Conservation (phyloP, 1,139 yeast genomes). For the Pichia kudriavzevii region DNA sequence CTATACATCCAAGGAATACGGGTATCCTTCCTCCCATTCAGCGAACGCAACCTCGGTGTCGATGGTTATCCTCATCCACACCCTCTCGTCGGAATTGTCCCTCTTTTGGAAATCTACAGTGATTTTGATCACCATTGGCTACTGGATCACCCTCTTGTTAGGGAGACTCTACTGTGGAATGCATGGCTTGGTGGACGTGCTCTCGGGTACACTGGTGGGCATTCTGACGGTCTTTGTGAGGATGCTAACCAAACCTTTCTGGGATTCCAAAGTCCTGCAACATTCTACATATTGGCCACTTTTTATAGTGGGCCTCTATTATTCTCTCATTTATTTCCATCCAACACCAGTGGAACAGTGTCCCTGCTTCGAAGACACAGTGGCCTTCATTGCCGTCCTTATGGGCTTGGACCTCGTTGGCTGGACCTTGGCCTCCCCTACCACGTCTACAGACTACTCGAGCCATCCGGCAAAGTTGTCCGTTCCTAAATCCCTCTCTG, state of each 20-base stretch:
- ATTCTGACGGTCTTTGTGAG: constrained; percentile 38
- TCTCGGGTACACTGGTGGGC: constrained; percentile 64
- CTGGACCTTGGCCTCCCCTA: constrained; percentile 30
- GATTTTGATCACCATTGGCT: no score
- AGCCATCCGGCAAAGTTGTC: constrained; percentile 33
- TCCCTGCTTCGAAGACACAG: constrained; percentile 94
- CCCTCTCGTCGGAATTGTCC: no score
- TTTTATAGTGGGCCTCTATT: constrained; percentile 31
- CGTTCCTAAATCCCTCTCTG: no score
- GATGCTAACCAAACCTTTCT: constrained; percentile 27
- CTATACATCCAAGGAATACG: constrained; percentile 87
- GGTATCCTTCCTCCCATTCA: constrained; percentile 88
- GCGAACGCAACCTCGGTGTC: constrained; percentile 88
- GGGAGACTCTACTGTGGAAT: constrained; percentile 94
- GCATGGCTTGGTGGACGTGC: constrained; percentile 86
- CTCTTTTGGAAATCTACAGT: no score
- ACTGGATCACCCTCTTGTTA: constrained; percentile 58
- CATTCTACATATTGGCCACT: constrained; percentile 31
- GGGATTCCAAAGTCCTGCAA: constrained; percentile 36
- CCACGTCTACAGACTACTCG: constrained; percentile 24
- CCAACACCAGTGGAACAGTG: constrained; percentile 89
- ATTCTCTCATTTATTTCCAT: constrained; percentile 52
- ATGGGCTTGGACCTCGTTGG: constrained; percentile 62
- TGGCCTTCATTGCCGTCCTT: constrained; percentile 86
- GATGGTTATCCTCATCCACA: constrained; percentile 34